Evolutionary conservation across 371 early-diverging fungal species (phyloP).

Genomic region (Capniomyces stellatus): DNA sequence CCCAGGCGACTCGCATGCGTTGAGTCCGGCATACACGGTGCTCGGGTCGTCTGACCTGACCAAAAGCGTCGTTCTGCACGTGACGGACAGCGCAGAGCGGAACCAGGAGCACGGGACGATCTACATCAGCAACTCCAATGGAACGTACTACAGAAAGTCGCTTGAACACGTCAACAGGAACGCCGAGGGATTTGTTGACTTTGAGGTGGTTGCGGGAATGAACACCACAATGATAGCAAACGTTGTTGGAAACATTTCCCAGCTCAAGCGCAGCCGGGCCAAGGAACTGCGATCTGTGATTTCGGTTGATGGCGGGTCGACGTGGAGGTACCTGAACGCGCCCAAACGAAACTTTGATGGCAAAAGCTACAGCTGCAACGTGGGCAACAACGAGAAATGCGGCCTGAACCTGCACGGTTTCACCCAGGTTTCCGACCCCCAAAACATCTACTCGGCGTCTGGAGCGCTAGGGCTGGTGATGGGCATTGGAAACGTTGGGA

Average conservation of each 20-base stretch:
- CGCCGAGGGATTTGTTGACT: constrained; percentile 69
- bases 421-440: constrained; percentile 52
- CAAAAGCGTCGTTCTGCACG: constrained; percentile 48
- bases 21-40: constrained; percentile 29
- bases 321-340: constrained; percentile 40
- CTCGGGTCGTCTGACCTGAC: constrained; percentile 28
- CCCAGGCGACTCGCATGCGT: constrained; percentile 33
- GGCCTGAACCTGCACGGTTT: constrained; percentile 62
- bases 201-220: constrained; percentile 82
- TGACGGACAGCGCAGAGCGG: constrained; percentile 34
- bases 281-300: constrained; percentile 47
- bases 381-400: constrained; percentile 27
- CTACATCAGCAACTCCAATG: constrained; percentile 71
- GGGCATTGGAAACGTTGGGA: constrained; percentile 84
- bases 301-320: constrained; percentile 70
- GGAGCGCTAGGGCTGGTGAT: constrained; percentile 77
- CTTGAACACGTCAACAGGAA: constrained; percentile 62
- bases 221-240: constrained; percentile 80
- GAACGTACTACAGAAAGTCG: constrained; percentile 53
- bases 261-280: constrained; percentile 13
- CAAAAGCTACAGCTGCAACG: constrained; percentile 13
- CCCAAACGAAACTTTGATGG: constrained; percentile 35
- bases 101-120: constrained; percentile 64
- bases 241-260: constrained; percentile 46
- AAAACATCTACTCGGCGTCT: constrained; percentile 53